These are phyloP conservation scores for Pelagophyceae sp. DNA, from an alignment of 352 stramenopile species.

Conservation along the genomic window DNA sequence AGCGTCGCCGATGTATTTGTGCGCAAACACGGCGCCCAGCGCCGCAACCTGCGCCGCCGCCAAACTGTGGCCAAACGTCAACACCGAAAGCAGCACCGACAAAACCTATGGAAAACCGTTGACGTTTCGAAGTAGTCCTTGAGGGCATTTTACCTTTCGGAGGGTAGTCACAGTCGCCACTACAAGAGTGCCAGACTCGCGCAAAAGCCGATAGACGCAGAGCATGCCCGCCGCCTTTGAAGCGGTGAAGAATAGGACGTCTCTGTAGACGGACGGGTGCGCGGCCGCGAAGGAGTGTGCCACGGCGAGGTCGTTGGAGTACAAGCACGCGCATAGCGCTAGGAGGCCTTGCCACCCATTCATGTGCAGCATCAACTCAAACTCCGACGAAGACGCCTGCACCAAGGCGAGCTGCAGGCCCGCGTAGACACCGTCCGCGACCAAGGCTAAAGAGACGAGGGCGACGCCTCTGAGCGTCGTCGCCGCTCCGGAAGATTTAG, in stretches of 20 bases:
- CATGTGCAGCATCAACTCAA: conserved; percentile 13
- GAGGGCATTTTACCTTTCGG: no score
- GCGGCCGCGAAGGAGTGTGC: not conserved
- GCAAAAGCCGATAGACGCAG: conserved; percentile 13
- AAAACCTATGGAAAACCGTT: no score
- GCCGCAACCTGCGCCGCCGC: not conserved
- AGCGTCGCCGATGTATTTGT: conserved; percentile 18
- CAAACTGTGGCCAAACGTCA: not conserved
- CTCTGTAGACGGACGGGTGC: not conserved
- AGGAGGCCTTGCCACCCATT: conserved; percentile 8
- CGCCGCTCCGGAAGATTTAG: not conserved
- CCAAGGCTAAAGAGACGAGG: not conserved
- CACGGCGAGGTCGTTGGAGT: not conserved
- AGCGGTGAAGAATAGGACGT: not conserved
- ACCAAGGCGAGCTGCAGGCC: not conserved
- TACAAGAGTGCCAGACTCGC: conserved; percentile 3
- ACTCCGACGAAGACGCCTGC: not conserved
- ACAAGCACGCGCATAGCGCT: not conserved
- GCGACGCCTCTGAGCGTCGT: not conserved
- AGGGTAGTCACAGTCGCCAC: conserved; percentile 14
- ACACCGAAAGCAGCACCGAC: conserved; percentile 11
- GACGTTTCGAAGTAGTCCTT: no score
- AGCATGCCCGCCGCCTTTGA: conserved; percentile 11
- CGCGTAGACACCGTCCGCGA: conserved; percentile 9
- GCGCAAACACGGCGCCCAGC: not conserved